A percentile compares a stretch with the other conserved stretches of the same genome.
Evolutionary conservation across 2,329 filamentous ascomycete species (phyloP).

Genomic region (Neopestalotiopsis rosae): DNA sequence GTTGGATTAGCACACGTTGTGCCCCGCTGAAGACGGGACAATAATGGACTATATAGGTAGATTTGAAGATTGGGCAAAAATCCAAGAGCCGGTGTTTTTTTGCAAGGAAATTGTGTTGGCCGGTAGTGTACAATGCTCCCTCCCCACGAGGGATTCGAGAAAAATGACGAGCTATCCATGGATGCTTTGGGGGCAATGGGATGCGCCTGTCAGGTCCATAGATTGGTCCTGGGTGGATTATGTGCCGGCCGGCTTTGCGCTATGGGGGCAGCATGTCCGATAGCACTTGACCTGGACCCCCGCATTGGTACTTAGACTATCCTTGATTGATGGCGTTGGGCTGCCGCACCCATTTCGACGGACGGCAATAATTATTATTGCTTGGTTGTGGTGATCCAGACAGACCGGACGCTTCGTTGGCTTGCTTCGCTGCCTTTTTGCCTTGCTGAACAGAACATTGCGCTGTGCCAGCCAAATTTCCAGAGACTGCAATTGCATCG

Average conservation of each 20-base stretch:
- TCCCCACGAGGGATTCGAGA: neutral
- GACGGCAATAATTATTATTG: constrained; percentile 10
- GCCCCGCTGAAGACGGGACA: neutral
- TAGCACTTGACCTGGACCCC: neutral
- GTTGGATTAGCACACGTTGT: neutral
- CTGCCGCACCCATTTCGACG: constrained; percentile 8
- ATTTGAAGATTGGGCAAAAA: neutral
- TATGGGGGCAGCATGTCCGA: constrained; percentile 6
- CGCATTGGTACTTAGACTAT: constrained; percentile 1
- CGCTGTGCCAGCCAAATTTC: neutral
- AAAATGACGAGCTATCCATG: neutral
- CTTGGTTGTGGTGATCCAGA: constrained; percentile 1
- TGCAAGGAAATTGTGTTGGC: neutral
- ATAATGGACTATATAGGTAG: neutral
- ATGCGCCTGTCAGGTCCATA: neutral
- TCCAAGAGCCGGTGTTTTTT: neutral
- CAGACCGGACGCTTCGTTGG: neutral
- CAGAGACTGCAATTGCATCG: neutral
- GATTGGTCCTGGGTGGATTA: neutral
- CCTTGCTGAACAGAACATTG: neutral
- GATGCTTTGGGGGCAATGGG: neutral
- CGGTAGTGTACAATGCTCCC: neutral
- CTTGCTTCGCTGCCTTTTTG: neutral
- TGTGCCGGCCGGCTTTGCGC: neutral
- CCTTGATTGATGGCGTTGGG: constrained; percentile 7